phyloP scores from a whole-genome alignment of 2,329 filamentous ascomycete species.

The Ophiocordyceps camponoti-saundersi region DNA sequence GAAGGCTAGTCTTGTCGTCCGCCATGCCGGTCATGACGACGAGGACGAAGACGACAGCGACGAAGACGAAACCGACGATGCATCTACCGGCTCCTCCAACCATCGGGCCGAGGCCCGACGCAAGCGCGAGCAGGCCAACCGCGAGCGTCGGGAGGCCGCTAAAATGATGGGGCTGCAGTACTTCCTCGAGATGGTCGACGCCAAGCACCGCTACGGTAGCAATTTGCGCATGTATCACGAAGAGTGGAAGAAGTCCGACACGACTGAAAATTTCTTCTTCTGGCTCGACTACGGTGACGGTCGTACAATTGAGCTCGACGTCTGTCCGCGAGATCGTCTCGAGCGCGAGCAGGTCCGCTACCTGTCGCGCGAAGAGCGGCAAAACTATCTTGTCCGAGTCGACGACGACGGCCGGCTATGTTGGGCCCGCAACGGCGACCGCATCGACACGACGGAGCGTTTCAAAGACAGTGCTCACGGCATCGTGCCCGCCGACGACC shows the following conservation, averaged over 20 bases:
- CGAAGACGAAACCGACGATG: constrained; percentile 26
- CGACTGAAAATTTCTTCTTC: constrained; percentile 81
- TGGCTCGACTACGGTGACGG: constrained; percentile 80
- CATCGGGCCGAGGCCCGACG: constrained; percentile 21
- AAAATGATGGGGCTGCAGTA: constrained; percentile 77
- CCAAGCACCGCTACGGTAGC: constrained; percentile 74
- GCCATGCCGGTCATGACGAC: constrained; percentile 54
- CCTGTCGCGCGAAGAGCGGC: constrained; percentile 63
- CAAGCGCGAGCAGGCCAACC: constrained; percentile 30
- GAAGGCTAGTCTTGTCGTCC: constrained; percentile 52
- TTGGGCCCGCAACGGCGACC: constrained; percentile 69
- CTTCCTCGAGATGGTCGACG: constrained; percentile 71
- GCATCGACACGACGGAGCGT: constrained; percentile 58
- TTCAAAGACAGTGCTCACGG: constrained; percentile 70
- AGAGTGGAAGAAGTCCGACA: constrained; percentile 63
- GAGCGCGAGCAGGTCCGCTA: constrained; percentile 73
- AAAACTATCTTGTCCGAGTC: constrained; percentile 64
- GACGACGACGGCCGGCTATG: constrained; percentile 60
- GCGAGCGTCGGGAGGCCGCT: constrained; percentile 44
- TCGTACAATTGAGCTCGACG: constrained; percentile 47
- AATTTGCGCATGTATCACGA: constrained; percentile 70
- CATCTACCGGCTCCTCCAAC: constrained; percentile 10
- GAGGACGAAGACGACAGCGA: constrained; percentile 38
- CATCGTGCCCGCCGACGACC: constrained; percentile 45
- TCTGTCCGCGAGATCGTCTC: constrained; percentile 56